Conservation (phyloP, 2,329 filamentous ascomycete genomes). For the Alternaria metachromatica region DNA sequence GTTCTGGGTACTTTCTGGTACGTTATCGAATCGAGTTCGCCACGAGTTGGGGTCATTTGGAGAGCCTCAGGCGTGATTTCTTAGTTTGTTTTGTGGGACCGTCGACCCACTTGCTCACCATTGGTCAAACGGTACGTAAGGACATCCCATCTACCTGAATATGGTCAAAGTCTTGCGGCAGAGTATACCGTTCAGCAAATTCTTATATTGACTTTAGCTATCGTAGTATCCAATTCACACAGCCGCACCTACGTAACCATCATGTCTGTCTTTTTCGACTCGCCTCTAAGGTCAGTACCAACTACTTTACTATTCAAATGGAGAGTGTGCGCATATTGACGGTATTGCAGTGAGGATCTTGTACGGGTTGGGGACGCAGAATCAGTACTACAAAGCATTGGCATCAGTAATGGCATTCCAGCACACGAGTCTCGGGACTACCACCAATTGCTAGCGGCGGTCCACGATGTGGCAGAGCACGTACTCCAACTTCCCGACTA, state of each 20-base stretch:
- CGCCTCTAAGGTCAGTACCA: slow-evolving; percentile 27
- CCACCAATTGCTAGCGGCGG: slow-evolving; percentile 57
- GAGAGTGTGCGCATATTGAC: not conserved
- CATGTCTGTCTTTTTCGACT: slow-evolving; percentile 42
- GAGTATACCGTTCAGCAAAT: not conserved
- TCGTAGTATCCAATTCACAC: not conserved
- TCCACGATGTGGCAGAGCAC: slow-evolving; percentile 59
- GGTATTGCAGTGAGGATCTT: slow-evolving; percentile 24
- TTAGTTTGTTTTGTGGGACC: slow-evolving; percentile 9
- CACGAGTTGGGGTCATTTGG: slow-evolving; percentile 29
- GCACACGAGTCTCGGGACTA: slow-evolving; percentile 54
- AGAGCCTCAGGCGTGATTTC: slow-evolving; percentile 12
- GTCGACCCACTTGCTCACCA: not conserved
- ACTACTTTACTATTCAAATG: not conserved
- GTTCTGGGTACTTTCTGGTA: not conserved
- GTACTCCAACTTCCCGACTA: slow-evolving; percentile 57
- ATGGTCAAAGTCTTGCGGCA: not conserved
- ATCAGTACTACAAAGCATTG: slow-evolving; percentile 27
- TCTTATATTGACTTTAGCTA: not conserved
- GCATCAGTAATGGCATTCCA: slow-evolving; percentile 39
- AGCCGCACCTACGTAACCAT: not conserved
- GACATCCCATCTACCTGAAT: not conserved
- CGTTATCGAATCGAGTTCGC: not conserved
- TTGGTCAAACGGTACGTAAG: slow-evolving; percentile 21
- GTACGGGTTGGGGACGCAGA: slow-evolving; percentile 34